phyloP scores from a whole-genome alignment of 495 filamentous ascomycete genomes.

The Acidiella bohemica region DNA sequence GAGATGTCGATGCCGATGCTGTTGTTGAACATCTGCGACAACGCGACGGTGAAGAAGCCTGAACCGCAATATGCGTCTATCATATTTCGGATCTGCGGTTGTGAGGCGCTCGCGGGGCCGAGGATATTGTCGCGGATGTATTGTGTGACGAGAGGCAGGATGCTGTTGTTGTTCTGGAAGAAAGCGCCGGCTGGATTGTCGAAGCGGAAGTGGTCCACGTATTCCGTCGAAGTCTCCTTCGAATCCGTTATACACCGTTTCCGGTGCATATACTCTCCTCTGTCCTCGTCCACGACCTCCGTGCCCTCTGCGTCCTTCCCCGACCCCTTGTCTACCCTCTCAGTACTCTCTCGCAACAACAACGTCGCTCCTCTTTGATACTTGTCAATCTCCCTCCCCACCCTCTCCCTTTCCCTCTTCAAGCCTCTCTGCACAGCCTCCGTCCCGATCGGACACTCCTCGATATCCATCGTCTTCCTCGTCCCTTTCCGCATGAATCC shows the following conservation, averaged over 20 bases:
- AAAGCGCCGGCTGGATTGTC: conserved; percentile 81
- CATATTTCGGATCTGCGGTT: conserved; percentile 54
- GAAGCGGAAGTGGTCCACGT: conserved; percentile 74
- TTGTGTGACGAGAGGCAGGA: conserved; percentile 75
- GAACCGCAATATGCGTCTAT: conserved; percentile 97
- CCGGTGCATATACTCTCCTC: conserved; percentile 45
- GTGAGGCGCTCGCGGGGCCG: conserved; percentile 1
- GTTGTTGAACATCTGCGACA: conserved; percentile 63
- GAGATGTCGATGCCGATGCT: conserved; percentile 61
- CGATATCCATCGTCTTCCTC: conserved; percentile 69
- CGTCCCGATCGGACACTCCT: conserved; percentile 93
- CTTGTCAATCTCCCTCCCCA: conserved; percentile 51
- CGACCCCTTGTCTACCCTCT: conserved; percentile 44
- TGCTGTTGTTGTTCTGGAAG: conserved; percentile 99
- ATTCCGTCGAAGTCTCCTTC: conserved; percentile 70
- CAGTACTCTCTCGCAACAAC: conserved; percentile 73
- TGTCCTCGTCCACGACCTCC: conserved; percentile 25
- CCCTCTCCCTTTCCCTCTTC: conserved; percentile 54
- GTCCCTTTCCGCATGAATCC: conserved; percentile 79
- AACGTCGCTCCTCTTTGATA: conserved; percentile 79
- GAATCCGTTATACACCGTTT: conserved; percentile 79
- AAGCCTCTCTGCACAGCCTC: conserved; percentile 66
- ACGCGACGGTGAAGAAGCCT: conserved; percentile 90
- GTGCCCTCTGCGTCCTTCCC: conserved; percentile 7
- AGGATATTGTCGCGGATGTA: conserved; percentile 79